Evolutionary conservation across 768 basidiomycete species (phyloP).

Genomic region (Trametes punicea): DNA sequence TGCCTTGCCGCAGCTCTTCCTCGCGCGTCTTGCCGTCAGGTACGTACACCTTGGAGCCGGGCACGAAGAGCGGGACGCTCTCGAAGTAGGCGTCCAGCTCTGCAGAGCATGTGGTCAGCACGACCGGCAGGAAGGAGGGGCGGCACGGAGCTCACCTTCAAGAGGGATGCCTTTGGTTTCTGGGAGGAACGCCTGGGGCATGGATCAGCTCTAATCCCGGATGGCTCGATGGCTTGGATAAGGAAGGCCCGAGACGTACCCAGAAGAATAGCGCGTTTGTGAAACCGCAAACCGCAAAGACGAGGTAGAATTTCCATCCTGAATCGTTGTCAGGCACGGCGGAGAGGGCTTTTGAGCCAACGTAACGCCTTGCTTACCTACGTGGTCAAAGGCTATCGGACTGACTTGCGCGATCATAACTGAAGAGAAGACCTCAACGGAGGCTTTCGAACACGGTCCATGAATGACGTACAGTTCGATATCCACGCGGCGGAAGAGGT

Average conservation of each 20-base stretch:
- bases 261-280: conserved; percentile 27
- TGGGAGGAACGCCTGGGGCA: conserved; percentile 21
- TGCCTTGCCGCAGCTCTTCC: conserved; percentile 23
- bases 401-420: conserved; percentile 29
- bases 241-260: neutral
- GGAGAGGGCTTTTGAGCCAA: too few relatives aligned
- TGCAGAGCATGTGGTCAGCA: neutral
- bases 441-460: too few relatives aligned
- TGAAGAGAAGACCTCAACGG: too few relatives aligned
- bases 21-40: conserved; percentile 19
- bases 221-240: neutral
- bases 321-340: neutral
- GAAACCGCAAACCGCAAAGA: conserved; percentile 27
- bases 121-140: neutral
- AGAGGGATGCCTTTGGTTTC: conserved; percentile 27
- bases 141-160: conserved; percentile 11
- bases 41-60: conserved; percentile 17
- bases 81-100: conserved; percentile 28
- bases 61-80: conserved; percentile 23
- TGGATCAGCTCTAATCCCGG: too few relatives aligned
- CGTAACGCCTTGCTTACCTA: conserved; percentile 4
- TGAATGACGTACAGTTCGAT: conserved; percentile 23
- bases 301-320: conserved; percentile 26
- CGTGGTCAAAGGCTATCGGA: conserved; percentile 23
- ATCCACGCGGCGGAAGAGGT: conserved; percentile 28